These are phyloP conservation scores for Exophiala oligosperma DNA, from an alignment of 2,329 filamentous ascomycete genomes.

Conservation along the genomic window DNA sequence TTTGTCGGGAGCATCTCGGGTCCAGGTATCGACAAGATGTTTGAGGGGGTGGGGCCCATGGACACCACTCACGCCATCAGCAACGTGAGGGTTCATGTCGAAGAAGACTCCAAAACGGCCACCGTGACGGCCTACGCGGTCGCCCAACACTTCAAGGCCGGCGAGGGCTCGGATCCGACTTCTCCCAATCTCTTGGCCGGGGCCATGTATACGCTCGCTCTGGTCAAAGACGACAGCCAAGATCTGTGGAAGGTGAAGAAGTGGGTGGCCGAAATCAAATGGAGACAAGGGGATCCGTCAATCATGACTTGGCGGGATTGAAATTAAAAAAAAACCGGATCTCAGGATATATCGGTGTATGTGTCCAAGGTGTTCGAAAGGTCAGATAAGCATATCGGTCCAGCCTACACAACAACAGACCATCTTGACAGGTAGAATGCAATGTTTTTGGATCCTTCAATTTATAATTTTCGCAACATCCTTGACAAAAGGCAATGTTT, in stretches of 20 bases:
- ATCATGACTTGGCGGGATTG: not conserved
- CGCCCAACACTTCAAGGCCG: slow-evolving; percentile 22
- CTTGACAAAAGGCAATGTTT: no score
- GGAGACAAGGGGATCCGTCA: not conserved
- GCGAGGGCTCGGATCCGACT: not conserved
- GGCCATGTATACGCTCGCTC: not conserved
- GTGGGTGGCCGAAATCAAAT: not conserved
- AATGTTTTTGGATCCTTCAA: no score
- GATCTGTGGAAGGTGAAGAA: slow-evolving; percentile 8
- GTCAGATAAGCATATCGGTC: no score
- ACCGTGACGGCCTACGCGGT: slow-evolving; percentile 24
- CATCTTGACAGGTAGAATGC: no score
- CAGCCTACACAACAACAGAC: no score
- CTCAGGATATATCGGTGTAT: no score
- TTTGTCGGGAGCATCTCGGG: slow-evolving; percentile 29
- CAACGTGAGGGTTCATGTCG: slow-evolving; percentile 29
- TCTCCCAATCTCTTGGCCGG: not conserved
- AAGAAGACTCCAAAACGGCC: slow-evolving; percentile 18
- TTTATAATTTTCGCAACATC: no score
- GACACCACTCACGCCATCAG: slow-evolving; percentile 33
- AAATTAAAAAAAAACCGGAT: not conserved
- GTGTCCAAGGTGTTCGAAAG: no score
- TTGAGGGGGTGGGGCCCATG: slow-evolving; percentile 15
- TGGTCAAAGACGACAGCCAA: slow-evolving; percentile 3
- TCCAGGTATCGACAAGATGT: slow-evolving; percentile 23